Percentiles rank a stretch among this genome's conserved stretches.
Conservation (phyloP, 176 grass and related monocot species). For the Musa acuminata region DNA sequence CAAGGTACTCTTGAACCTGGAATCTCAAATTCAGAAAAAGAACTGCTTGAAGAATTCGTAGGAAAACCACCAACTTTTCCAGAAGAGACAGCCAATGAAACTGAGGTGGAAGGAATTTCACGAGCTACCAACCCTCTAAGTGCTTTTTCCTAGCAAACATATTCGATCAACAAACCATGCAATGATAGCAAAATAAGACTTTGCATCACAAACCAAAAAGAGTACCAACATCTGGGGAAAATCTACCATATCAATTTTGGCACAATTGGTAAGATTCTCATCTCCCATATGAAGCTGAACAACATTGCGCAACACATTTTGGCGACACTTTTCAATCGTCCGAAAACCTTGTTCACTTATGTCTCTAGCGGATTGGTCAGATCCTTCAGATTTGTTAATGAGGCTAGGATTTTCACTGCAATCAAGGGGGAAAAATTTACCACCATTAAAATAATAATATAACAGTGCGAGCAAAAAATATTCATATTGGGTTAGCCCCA, state of each 20-base stretch:
- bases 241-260: conserved; percentile 80
- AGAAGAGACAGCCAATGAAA: conserved; percentile 19
- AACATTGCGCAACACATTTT: conserved; percentile 66
- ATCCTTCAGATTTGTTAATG: conserved; percentile 19
- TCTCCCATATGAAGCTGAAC: conserved; percentile 67
- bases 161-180: neutral
- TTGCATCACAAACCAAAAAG: neutral
- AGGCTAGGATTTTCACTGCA: conserved; percentile 17
- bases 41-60: conserved; percentile 29
- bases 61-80: conserved; percentile 28
- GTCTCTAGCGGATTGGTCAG: conserved; percentile 19
- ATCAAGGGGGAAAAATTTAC: neutral
- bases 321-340: conserved; percentile 53
- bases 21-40: conserved; percentile 50
- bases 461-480: neutral
- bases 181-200: no score
- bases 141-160: conserved; percentile 65
- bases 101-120: conserved; percentile 26
- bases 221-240: neutral
- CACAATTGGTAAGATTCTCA: conserved; percentile 44
- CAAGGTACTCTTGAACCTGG: conserved; percentile 60
- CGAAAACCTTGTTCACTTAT: conserved; percentile 35
- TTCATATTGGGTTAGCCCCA: neutral
- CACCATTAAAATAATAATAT: neutral
- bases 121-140: conserved; percentile 69